These are phyloP conservation scores for Trichoderma asperelloides DNA, from an alignment of 495 filamentous ascomycete genomes.

Conservation along the genomic window DNA sequence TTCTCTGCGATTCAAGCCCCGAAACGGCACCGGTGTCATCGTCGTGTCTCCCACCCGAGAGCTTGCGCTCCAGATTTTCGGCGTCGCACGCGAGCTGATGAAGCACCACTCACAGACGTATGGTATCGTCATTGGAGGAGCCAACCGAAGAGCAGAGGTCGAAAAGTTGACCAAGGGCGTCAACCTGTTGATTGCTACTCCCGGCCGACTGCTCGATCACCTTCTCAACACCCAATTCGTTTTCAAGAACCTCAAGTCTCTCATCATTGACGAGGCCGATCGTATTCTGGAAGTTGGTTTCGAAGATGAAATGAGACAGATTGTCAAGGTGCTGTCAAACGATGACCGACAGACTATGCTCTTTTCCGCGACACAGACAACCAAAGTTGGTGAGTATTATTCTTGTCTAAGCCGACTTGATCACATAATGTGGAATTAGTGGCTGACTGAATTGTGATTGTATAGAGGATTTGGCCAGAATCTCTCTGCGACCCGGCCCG, in stretches of 20 bases:
- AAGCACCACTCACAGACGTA: conserved; percentile 70
- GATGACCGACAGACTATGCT: conserved; percentile 87
- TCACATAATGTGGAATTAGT: background rate
- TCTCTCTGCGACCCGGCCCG: conserved; percentile 84
- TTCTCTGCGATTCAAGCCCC: conserved; percentile 71
- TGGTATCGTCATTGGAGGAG: conserved; percentile 92
- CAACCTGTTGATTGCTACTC: conserved; percentile 89
- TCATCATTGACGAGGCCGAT: conserved; percentile 90
- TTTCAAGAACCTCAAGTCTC: conserved; percentile 82
- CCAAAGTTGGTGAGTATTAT: conserved; percentile 54
- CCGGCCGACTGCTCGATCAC: conserved; percentile 87
- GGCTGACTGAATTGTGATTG: background rate
- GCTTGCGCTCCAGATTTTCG: conserved; percentile 91
- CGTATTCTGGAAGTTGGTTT: conserved; percentile 95
- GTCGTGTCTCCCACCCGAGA: conserved; percentile 85
- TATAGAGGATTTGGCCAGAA: conserved; percentile 77
- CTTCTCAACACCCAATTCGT: conserved; percentile 90
- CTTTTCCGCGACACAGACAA: conserved; percentile 96
- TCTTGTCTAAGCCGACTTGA: background rate
- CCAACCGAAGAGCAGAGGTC: conserved; percentile 82
- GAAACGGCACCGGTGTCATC: conserved; percentile 74
- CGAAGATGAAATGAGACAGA: conserved; percentile 96
- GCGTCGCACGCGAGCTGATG: conserved; percentile 87
- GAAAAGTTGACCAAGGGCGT: conserved; percentile 92
- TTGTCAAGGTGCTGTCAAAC: conserved; percentile 74